phyloP scores from a whole-genome alignment of 225 moss, liverwort and hornwort genomes.

The Asterella californica region DNA sequence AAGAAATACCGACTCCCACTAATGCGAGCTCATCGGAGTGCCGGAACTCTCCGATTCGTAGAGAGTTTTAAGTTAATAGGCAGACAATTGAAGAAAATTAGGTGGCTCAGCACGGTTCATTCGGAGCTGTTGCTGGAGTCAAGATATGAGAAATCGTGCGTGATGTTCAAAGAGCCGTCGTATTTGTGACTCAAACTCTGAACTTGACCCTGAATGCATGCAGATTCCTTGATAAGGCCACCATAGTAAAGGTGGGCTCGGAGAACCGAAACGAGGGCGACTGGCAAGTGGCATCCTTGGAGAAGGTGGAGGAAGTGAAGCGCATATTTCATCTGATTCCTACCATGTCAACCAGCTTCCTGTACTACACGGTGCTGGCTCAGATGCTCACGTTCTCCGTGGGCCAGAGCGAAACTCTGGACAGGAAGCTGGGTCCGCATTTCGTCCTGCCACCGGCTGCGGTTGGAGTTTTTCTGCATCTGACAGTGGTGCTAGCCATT shows the following conservation, averaged over 20 bases:
- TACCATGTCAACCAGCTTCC: conserved; percentile 51
- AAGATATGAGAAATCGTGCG: background rate
- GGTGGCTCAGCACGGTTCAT: background rate
- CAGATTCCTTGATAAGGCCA: conserved; percentile 59
- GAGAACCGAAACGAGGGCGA: background rate
- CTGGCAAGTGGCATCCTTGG: conserved; percentile 57
- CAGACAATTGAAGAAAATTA: background rate
- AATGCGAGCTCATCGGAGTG: too few species aligned
- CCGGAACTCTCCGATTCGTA: too few species aligned
- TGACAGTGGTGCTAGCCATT: conserved; percentile 47
- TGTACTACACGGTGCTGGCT: conserved; percentile 55
- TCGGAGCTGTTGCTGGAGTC: background rate
- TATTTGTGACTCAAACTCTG: background rate
- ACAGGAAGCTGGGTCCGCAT: conserved; percentile 35
- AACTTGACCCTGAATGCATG: background rate
- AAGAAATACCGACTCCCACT: too few species aligned
- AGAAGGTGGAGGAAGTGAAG: conserved; percentile 71
- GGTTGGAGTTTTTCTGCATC: conserved; percentile 47
- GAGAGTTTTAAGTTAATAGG: too few species aligned
- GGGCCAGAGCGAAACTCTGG: conserved; percentile 50
- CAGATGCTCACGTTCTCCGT: conserved; percentile 62
- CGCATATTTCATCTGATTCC: conserved; percentile 57
- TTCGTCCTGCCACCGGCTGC: conserved; percentile 47
- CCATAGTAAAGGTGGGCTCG: conserved; percentile 17
- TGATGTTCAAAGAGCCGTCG: background rate